phyloP scores from a whole-genome alignment of 306 rosid genomes.

The Pachyrhizus erosus region DNA sequence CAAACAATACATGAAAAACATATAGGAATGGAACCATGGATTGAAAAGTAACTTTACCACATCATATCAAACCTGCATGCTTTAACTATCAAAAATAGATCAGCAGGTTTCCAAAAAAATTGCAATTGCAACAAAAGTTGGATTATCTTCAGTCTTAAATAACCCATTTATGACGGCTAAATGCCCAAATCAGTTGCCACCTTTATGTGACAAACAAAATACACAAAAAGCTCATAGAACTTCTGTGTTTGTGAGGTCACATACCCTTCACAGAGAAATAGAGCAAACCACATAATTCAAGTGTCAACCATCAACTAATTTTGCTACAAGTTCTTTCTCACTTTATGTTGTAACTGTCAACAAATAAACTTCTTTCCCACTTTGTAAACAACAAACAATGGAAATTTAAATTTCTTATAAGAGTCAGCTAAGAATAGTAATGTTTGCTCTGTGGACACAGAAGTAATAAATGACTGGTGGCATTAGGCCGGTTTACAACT shows the following conservation, averaged over 20 bases:
- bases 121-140: conserved; percentile 11
- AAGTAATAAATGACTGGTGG: conserved; percentile 3
- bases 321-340: conserved; percentile 5
- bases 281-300: conserved; percentile 13
- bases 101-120: neutral
- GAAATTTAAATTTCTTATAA: neutral
- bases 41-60: conserved; percentile 5
- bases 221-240: conserved; percentile 22
- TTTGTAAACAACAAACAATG: neutral
- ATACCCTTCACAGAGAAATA: conserved; percentile 7
- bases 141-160: neutral
- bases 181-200: neutral
- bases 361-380: conserved; percentile 19
- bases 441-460: neutral
- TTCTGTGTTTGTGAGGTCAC: neutral
- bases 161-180: conserved; percentile 12
- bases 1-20: conserved; percentile 37
- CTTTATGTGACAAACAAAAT: conserved; percentile 26
- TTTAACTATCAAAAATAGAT: conserved; percentile 25
- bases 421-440: neutral
- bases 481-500: conserved; percentile 8
- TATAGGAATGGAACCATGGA: neutral
- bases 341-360: conserved; percentile 12
- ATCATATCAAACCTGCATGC: conserved; percentile 30
- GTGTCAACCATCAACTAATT: conserved; percentile 16